Evolutionary conservation across 2,329 filamentous ascomycete genomes (phyloP).

Genomic region (Hortaea sp.): DNA sequence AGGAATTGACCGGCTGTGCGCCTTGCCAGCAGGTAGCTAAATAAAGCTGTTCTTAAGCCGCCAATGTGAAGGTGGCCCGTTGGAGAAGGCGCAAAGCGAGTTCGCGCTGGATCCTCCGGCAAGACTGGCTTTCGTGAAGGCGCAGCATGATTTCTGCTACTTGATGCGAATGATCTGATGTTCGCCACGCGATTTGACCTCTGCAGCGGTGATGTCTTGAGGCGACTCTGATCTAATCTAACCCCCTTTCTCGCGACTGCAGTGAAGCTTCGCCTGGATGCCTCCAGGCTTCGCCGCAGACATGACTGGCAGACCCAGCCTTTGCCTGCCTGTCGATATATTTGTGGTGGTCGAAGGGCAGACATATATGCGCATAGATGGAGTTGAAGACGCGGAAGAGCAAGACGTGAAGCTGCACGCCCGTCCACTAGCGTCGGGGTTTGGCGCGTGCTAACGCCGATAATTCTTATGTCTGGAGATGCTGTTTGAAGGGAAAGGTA

Average conservation of each 20-base stretch:
- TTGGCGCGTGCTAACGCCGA: no score
- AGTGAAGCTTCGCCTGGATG: neutral
- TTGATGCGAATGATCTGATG: no score
- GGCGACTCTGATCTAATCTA: no score
- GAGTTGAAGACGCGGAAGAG: no score
- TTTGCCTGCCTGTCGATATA: neutral
- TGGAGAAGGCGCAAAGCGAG: slow-evolving; percentile 89
- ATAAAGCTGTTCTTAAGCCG: slow-evolving; percentile 84
- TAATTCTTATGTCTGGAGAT: no score
- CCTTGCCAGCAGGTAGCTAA: slow-evolving; percentile 85
- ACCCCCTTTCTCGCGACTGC: neutral
- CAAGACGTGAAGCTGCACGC: no score
- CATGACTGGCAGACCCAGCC: neutral
- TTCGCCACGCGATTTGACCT: no score
- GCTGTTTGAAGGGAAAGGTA: no score
- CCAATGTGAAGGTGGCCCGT: slow-evolving; percentile 91
- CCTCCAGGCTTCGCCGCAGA: neutral
- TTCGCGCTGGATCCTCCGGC: slow-evolving; percentile 53
- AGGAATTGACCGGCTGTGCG: slow-evolving; percentile 84
- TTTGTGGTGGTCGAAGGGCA: no score
- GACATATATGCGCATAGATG: no score
- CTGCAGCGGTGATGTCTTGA: no score
- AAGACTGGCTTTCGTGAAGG: slow-evolving; percentile 25
- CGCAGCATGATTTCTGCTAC: slow-evolving; percentile 5
- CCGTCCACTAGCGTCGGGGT: no score